A percentile compares a stretch with the other conserved stretches of the same genome.
These are phyloP conservation scores for Pelargonium australe DNA, from an alignment of 441 rosid species.

Conservation along the genomic window DNA sequence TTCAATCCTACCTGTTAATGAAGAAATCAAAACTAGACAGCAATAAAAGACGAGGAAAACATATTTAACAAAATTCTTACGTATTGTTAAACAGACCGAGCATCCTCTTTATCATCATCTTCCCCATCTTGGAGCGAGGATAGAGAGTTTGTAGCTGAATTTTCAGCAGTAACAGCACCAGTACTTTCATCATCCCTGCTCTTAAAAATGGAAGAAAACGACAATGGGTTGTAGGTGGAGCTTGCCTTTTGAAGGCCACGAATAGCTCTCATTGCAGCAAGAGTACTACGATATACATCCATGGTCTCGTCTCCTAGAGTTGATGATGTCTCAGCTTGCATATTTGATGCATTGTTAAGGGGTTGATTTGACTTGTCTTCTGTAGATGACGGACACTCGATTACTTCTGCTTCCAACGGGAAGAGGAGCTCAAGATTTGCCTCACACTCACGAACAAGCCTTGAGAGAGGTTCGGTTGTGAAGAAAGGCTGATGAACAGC, in stretches of 20 bases:
- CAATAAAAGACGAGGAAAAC: neutral
- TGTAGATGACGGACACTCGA: conserved; percentile 38
- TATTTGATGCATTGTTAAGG: conserved; percentile 22
- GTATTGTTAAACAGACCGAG: conserved; percentile 21
- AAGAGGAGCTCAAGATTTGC: conserved; percentile 86
- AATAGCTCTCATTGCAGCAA: conserved; percentile 91
- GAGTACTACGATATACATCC: conserved; percentile 79
- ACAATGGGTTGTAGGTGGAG: conserved; percentile 79
- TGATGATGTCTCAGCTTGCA: conserved; percentile 36
- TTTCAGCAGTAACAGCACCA: conserved; percentile 66
- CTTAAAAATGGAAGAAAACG: conserved; percentile 53
- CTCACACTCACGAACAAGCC: conserved; percentile 83
- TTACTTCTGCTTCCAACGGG: conserved; percentile 80
- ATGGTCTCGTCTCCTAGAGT: conserved; percentile 58
- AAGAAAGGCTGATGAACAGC: conserved; percentile 88
- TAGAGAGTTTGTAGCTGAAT: conserved; percentile 52
- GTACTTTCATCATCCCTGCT: conserved; percentile 49
- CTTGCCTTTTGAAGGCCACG: conserved; percentile 82
- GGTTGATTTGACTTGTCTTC: conserved; percentile 24
- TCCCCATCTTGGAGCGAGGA: conserved; percentile 27
- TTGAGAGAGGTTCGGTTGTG: conserved; percentile 68
- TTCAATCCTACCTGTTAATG: neutral
- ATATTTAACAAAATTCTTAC: neutral
- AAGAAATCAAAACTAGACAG: neutral
- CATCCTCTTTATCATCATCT: conserved; percentile 45